phyloP scores from a whole-genome alignment of 2,329 filamentous ascomycete species.

The Monosporascus sp. region DNA sequence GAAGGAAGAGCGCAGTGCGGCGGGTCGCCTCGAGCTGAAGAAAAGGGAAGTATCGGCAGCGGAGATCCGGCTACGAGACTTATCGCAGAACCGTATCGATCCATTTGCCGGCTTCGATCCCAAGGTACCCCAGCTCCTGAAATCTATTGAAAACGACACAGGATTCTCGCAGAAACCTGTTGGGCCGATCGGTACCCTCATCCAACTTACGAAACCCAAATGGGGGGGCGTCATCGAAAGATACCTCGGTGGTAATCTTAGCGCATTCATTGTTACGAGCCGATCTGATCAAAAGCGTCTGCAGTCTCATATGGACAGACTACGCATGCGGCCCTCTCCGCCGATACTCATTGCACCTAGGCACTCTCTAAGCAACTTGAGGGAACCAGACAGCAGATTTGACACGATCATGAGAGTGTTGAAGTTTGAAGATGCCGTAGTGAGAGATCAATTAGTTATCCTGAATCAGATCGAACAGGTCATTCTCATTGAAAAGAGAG shows the following conservation, averaged over 20 bases:
- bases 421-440: slow-evolving; percentile 72
- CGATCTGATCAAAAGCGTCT: slow-evolving; percentile 71
- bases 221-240: slow-evolving; percentile 83
- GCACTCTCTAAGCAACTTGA: slow-evolving; percentile 51
- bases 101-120: slow-evolving; percentile 59
- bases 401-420: slow-evolving; percentile 77
- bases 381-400: slow-evolving; percentile 69
- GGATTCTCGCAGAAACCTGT: slow-evolving; percentile 69
- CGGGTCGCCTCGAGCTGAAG: slow-evolving; percentile 37
- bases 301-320: slow-evolving; percentile 55
- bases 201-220: slow-evolving; percentile 70
- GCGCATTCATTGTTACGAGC: slow-evolving; percentile 75
- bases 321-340: slow-evolving; percentile 38
- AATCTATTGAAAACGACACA: slow-evolving; percentile 62
- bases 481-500: slow-evolving; percentile 65
- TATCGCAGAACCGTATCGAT: slow-evolving; percentile 54
- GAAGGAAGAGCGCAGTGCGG: slow-evolving; percentile 20
- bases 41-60: slow-evolving; percentile 48
- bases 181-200: slow-evolving; percentile 75
- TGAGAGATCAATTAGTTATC: slow-evolving; percentile 80
- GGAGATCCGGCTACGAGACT: slow-evolving; percentile 42
- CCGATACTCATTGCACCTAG: slow-evolving; percentile 60
- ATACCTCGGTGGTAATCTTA: slow-evolving; percentile 63
- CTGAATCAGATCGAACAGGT: slow-evolving; percentile 77
- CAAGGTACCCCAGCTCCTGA: slow-evolving; percentile 59